These are phyloP conservation scores for Ramaria sp. DNA, from an alignment of 768 basidiomycete species.

Conservation along the genomic window DNA sequence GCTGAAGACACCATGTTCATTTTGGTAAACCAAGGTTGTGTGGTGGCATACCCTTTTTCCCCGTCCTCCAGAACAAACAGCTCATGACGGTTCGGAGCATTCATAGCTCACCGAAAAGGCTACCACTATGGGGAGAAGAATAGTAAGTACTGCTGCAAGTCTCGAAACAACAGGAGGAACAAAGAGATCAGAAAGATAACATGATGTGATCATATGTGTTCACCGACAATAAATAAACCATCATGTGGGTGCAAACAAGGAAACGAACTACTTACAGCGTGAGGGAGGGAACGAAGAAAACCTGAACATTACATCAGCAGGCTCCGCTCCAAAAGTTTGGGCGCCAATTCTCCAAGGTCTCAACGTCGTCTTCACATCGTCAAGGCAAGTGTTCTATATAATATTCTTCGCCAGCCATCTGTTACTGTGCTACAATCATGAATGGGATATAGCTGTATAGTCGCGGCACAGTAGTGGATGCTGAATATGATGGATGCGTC, in stretches of 20 bases:
- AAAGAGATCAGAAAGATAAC: constrained; percentile 31
- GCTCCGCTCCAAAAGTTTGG: neutral
- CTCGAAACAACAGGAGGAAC: neutral
- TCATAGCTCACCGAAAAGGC: constrained; percentile 40
- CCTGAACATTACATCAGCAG: neutral
- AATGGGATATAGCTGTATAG: neutral
- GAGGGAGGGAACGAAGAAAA: neutral
- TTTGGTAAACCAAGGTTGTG: constrained; percentile 3
- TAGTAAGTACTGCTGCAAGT: neutral
- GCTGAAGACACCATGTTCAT: constrained; percentile 29
- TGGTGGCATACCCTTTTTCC: constrained; percentile 74
- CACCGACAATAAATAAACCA: constrained; percentile 67
- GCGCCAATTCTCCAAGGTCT: neutral
- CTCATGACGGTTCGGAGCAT: constrained; percentile 90
- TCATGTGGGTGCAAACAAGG: constrained; percentile 19
- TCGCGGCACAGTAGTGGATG: neutral
- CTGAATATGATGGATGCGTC: constrained; percentile 13
- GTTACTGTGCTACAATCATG: neutral
- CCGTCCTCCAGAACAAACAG: constrained; percentile 86
- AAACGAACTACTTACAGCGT: constrained; percentile 12
- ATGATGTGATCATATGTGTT: constrained; percentile 41
- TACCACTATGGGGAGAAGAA: neutral
- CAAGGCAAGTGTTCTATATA: constrained; percentile 53
- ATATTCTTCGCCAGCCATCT: constrained; percentile 10
- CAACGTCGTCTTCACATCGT: constrained; percentile 27